Conservation (phyloP, 139 green algal species). For the Chlamydomonas sp. region DNA sequence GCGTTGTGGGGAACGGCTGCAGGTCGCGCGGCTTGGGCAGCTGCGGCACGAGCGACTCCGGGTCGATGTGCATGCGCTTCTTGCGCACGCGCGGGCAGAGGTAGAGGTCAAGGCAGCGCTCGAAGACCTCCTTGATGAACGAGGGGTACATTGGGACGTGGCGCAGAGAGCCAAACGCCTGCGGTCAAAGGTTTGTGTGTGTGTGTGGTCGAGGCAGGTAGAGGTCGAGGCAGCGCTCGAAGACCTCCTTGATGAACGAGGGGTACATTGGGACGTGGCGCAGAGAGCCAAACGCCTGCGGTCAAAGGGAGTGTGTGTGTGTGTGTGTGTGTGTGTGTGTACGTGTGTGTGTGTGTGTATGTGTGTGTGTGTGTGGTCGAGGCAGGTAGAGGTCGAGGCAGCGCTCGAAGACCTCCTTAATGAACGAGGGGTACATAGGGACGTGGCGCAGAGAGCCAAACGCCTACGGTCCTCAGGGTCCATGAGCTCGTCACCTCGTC, state of each 20-base stretch:
- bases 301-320: too few species aligned
- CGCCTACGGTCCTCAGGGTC: too few species aligned
- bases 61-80: constrained; percentile 71
- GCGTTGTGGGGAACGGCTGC: constrained; percentile 82
- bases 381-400: constrained; percentile 98
- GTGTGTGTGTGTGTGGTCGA: too few species aligned
- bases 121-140: constrained; percentile 94
- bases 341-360: too few species aligned
- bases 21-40: constrained; percentile 89
- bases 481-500: too few species aligned
- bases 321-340: too few species aligned
- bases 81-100: constrained; percentile 75
- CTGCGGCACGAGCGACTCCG: constrained; percentile 79
- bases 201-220: too few species aligned
- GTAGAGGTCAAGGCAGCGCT: constrained; percentile 98
- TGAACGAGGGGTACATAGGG: constrained; percentile 78
- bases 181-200: too few species aligned
- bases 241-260: constrained; percentile 87
- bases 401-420: constrained; percentile 93
- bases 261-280: constrained; percentile 65
- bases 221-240: constrained; percentile 96
- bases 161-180: constrained; percentile 14
- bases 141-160: constrained; percentile 67
- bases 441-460: constrained; percentile 24
- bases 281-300: constrained; percentile 15